A percentile compares a stretch with the other conserved stretches of the same genome.
These are phyloP conservation scores for Lolium multiflorum DNA, from an alignment of 176 grass and related monocot species.

Conservation along the genomic window DNA sequence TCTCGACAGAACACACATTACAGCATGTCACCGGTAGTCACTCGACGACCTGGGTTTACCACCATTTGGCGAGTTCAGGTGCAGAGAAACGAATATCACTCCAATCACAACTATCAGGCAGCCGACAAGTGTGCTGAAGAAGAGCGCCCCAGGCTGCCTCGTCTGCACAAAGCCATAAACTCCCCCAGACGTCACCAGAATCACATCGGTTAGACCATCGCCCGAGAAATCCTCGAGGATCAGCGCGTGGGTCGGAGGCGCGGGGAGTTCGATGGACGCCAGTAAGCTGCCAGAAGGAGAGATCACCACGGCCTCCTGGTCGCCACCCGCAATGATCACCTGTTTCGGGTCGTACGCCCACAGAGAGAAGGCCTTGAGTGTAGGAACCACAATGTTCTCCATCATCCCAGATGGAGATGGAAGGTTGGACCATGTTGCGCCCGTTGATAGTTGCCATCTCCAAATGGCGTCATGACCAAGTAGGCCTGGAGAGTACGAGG, in stretches of 20 bases:
- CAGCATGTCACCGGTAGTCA: constrained; percentile 44
- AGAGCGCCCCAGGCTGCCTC: constrained; percentile 89
- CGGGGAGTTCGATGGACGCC: constrained; percentile 73
- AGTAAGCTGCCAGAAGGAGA: constrained; percentile 74
- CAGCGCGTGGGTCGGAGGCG: constrained; percentile 69
- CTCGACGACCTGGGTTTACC: constrained; percentile 58
- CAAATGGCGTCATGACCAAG: constrained; percentile 83
- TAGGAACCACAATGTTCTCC: constrained; percentile 88
- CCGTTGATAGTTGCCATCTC: constrained; percentile 93
- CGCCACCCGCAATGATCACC: constrained; percentile 78
- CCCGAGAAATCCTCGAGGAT: constrained; percentile 81
- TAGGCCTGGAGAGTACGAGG: constrained; percentile 76
- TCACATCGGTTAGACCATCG: constrained; percentile 84
- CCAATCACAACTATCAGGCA: constrained; percentile 88
- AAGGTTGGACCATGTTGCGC: constrained; percentile 95
- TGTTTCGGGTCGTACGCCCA: constrained; percentile 55
- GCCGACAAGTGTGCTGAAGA: constrained; percentile 92
- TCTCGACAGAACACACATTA: not conserved
- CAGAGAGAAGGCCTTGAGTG: constrained; percentile 78
- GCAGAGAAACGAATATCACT: constrained; percentile 87
- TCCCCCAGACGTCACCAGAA: constrained; percentile 70
- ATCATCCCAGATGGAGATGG: constrained; percentile 87
- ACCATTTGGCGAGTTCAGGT: constrained; percentile 69
- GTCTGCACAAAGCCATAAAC: constrained; percentile 87
- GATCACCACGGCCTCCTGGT: constrained; percentile 87